These are phyloP conservation scores for Suhomyces coccinellae DNA, from an alignment of 1,139 yeast genomes.

Conservation along the genomic window DNA sequence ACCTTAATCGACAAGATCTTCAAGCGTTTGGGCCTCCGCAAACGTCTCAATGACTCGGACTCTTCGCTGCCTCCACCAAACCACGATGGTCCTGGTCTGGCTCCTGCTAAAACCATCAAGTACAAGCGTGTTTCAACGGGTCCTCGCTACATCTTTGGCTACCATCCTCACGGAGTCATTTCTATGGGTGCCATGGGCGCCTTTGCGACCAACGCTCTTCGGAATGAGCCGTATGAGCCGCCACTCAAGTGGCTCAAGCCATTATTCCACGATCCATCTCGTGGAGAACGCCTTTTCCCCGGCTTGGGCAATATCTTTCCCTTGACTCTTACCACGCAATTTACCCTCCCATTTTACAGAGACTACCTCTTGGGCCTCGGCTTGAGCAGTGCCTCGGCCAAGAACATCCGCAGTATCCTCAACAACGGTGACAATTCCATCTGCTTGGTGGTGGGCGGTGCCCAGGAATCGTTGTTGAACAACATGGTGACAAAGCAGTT, in stretches of 20 bases:
- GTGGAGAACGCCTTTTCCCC: conserved; percentile 61
- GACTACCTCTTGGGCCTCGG: conserved; percentile 85
- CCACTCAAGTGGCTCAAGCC: conserved; percentile 55
- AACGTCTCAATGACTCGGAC: conserved; percentile 37
- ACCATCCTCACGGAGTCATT: conserved; percentile 96
- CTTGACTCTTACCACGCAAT: conserved; percentile 80
- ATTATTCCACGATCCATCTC: conserved; percentile 45
- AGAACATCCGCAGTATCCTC: conserved; percentile 67
- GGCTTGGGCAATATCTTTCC: conserved; percentile 75
- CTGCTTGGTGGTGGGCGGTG: conserved; percentile 93
- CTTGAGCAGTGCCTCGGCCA: conserved; percentile 78
- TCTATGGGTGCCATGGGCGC: conserved; percentile 91
- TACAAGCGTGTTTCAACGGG: conserved; percentile 50
- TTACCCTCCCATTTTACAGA: conserved; percentile 82
- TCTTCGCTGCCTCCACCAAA: conserved; percentile 18
- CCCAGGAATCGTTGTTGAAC: conserved; percentile 76
- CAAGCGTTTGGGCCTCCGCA: conserved; percentile 39
- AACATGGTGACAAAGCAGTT: conserved; percentile 37
- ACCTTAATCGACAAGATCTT: conserved; percentile 41
- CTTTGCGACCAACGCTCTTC: conserved; percentile 73
- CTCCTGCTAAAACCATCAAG: conserved; percentile 8
- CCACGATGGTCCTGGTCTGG: not conserved
- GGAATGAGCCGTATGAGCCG: conserved; percentile 48
- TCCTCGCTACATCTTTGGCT: conserved; percentile 84
- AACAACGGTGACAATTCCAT: conserved; percentile 69